A percentile compares a stretch with the other conserved stretches of the same genome.
phyloP scores from a whole-genome alignment of 2,329 filamentous ascomycete species.

The Monosporascus sp. region DNA sequence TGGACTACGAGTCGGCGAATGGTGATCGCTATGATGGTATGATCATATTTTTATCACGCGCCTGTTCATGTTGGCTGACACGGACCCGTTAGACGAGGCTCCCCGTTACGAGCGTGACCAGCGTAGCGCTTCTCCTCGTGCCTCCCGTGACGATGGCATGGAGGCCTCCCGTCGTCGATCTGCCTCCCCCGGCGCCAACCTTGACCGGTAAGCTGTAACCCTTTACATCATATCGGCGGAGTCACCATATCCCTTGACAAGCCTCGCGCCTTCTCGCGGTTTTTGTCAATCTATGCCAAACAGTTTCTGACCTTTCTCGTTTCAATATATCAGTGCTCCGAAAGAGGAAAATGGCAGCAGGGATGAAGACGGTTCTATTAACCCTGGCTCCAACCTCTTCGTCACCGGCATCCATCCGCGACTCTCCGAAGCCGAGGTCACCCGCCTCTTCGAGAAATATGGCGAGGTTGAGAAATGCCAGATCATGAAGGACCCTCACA shows the following conservation, averaged over 20 bases:
- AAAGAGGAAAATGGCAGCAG: conserved; percentile 47
- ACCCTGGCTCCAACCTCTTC: conserved; percentile 96
- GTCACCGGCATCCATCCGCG: conserved; percentile 97
- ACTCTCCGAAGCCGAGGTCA: conserved; percentile 83
- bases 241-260: background rate
- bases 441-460: conserved; percentile 96
- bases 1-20: conserved; percentile 67
- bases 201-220: conserved; percentile 41
- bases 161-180: conserved; percentile 54
- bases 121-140: conserved; percentile 60
- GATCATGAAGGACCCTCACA: conserved; percentile 98
- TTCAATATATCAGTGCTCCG: conserved; percentile 31
- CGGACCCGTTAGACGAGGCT: conserved; percentile 46
- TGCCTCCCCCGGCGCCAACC: conserved; percentile 52
- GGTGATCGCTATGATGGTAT: conserved; percentile 63
- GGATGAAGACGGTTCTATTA: conserved; percentile 76
- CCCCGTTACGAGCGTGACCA: conserved; percentile 63
- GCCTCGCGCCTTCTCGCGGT: background rate
- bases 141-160: conserved; percentile 55
- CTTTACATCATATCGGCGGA: background rate
- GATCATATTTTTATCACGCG: conserved; percentile 12
- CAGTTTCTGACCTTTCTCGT: conserved; percentile 4
- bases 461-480: conserved; percentile 98
- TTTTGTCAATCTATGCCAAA: background rate
- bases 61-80: conserved; percentile 10